Base-by-base conservation (phyloP, 768 basidiomycete genomes). In the Rhodotorula babjevae region DNA sequence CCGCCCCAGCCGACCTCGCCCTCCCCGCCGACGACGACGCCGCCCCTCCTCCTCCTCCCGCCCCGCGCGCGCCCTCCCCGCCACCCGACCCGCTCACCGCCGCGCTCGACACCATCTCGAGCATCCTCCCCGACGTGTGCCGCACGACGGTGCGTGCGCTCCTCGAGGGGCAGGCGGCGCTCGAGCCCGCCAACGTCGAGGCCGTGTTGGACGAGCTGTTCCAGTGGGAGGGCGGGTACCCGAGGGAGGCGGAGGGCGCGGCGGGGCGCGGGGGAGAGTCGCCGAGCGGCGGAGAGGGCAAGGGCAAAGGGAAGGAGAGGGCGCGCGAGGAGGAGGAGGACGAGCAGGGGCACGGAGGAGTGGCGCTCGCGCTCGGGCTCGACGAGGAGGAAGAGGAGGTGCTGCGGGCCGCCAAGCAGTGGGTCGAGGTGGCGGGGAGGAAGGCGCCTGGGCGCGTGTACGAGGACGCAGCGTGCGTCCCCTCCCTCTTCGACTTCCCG, bases 51-150 rank as follows among this genome's bases (percentile, higher is more conserved):
- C n/a, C n/a, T n/a, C 36, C 36, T 36, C 36, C 36, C 47, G 47
- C 19, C 6, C 19, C 19, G 46, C 46, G 46, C 46, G 6, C 15
- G 8, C 19, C 18, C 47, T 49, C 36, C 5, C 19, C 57, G 33
- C 8, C 11, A 23, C 2, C 25, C 36, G 57, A 63, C 40, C 36
- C 57, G 12, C 33, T 64, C 29, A 56, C 64, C 33, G n/a, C 46
- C 3, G 33, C 49, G 8, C 25, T 69, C 49, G n/a, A 33, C 8
- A 67, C 73, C 0, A 40, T 75, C n/a, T 25, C 36, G 46, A 15
- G 56, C 31, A 69, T 75, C 70, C 58, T 75, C 36, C 74, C 74
- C 33, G 74, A 71, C 56, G 67, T 71, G 25, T 29, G 25, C 10
- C 64, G 67, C 9, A 33, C 64, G 31, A 36, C 66, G 29, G 69